Conservation (phyloP, 768 basidiomycete genomes). For the Suillus subaureus region DNA sequence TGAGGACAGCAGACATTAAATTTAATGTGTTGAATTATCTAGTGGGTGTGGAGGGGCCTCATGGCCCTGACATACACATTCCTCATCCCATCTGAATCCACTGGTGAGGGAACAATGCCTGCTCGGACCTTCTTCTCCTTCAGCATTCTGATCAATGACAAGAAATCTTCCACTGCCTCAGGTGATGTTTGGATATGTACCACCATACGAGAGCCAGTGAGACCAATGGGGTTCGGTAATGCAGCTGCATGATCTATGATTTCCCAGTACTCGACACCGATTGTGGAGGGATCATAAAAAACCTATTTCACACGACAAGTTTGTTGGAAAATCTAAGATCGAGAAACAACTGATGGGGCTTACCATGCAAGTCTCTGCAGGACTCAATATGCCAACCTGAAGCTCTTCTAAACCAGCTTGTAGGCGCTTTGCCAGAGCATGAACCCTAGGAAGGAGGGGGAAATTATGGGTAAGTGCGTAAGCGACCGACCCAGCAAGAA, state of each 20-base stretch:
- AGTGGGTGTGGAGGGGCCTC: conserved; percentile 14
- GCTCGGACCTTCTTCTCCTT: conserved; percentile 69
- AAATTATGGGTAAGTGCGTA: conserved; percentile 88
- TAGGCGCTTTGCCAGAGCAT: conserved; percentile 69
- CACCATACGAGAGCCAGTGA: conserved; percentile 78
- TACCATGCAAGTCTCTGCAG: conserved; percentile 91
- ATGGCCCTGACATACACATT: conserved; percentile 26
- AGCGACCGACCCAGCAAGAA: conserved; percentile 81
- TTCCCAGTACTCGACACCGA: conserved; percentile 72
- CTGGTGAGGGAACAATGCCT: conserved; percentile 40
- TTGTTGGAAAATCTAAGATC: neutral
- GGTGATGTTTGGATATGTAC: conserved; percentile 85
- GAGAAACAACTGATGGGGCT: conserved; percentile 20
- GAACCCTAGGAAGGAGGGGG: conserved; percentile 71
- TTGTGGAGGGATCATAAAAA: conserved; percentile 75
- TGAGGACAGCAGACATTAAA: neutral
- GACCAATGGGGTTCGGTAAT: conserved; percentile 68
- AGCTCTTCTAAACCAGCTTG: conserved; percentile 70
- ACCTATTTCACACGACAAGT: conserved; percentile 47
- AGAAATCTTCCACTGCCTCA: conserved; percentile 80
- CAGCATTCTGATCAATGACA: conserved; percentile 61
- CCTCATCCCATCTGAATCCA: conserved; percentile 12
- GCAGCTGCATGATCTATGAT: conserved; percentile 63
- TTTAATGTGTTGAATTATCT: neutral
- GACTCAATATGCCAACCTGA: conserved; percentile 71